Evolutionary conservation across 2,329 filamentous ascomycete species (phyloP).

Genomic region (Paecilomyces variotii): DNA sequence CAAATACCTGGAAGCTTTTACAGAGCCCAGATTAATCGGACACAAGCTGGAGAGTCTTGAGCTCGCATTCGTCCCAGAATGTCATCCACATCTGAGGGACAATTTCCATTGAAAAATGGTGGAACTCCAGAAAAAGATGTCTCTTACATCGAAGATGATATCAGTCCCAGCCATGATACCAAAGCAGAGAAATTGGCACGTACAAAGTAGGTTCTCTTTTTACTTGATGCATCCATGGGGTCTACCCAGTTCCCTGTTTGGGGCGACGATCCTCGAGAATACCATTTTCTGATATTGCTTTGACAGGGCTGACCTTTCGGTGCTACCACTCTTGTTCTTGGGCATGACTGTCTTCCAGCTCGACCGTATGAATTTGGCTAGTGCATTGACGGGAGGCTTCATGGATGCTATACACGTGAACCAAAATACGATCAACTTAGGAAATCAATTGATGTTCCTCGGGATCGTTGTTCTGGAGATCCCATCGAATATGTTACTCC

Average conservation of each 20-base stretch:
- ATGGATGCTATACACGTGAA: constrained; percentile 35
- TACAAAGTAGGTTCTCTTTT: neutral
- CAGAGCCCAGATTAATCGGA: too few species aligned
- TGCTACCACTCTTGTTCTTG: constrained; percentile 43
- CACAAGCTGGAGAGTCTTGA: too few species aligned
- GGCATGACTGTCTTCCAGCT: constrained; percentile 46
- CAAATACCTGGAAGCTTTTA: too few species aligned
- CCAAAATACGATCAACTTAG: constrained; percentile 44
- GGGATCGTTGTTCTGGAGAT: constrained; percentile 46
- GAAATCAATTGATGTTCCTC: constrained; percentile 48
- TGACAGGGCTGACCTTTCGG: constrained; percentile 38
- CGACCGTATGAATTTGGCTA: constrained; percentile 47
- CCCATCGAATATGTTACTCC: constrained; percentile 40
- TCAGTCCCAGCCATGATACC: neutral
- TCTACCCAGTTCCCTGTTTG: neutral
- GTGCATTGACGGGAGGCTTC: constrained; percentile 44
- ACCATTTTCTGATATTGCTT: neutral
- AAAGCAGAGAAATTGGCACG: neutral
- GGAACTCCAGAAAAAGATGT: neutral
- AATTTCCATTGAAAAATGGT: neutral
- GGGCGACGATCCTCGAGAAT: neutral
- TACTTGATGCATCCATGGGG: neutral
- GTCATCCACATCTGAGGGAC: neutral
- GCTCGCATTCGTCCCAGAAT: neutral
- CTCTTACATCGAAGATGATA: neutral